Base-by-base conservation (phyloP, 768 basidiomycete species). In the Coprinopsis marcescibilis region DNA sequence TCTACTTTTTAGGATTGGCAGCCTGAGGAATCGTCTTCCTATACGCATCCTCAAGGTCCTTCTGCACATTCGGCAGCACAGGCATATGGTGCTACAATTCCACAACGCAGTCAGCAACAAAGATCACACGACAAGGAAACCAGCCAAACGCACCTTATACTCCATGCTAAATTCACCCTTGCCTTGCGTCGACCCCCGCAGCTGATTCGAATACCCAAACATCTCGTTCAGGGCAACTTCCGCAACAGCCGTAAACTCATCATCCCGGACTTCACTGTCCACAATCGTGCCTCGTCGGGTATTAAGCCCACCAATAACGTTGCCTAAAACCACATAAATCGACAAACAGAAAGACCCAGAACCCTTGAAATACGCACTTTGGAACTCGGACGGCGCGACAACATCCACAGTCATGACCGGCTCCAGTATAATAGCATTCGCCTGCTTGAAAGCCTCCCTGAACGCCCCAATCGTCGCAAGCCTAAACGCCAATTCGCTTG, bases 391-490 rank as follows among this genome's bases (percentile, higher is more conserved):
- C 2, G 96, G 96, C 1, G 95, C 94, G 30, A 97, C 85, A 21
- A 98, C 90, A 58, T 99, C 95, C 29, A 99, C 95, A 13, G 80
- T 89, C 95, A 99, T 99, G 67, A 98, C 85, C n/a, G 95, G 95
- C 62, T 99, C 95, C 32, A 99, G 69, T 46, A 99, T 85, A 43
- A 90, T 83, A 0, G 90, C 83, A 43, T 71, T 72, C 36, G 89
- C 83, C 52, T 76, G 76, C 52, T 73, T 71, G 73, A 87, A 98
- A 3, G 84, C 81, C 57, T 98, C 95, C 44, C 89, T 80, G 77
- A 97, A 94, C 1, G 93, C 94, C 44, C 91, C 87, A 32, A 95
- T 84, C 4, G 89, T 83, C 4, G 90, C 89, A 27, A 92, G 75
- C 35, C 91, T 76, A 79, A 98, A 99, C 32, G 96, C 94, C 56